Evolutionary conservation across 2,329 filamentous ascomycete species (phyloP), one percentile per base, ranked within the genome.

Genomic region (Mariannaea sp.): DNA sequence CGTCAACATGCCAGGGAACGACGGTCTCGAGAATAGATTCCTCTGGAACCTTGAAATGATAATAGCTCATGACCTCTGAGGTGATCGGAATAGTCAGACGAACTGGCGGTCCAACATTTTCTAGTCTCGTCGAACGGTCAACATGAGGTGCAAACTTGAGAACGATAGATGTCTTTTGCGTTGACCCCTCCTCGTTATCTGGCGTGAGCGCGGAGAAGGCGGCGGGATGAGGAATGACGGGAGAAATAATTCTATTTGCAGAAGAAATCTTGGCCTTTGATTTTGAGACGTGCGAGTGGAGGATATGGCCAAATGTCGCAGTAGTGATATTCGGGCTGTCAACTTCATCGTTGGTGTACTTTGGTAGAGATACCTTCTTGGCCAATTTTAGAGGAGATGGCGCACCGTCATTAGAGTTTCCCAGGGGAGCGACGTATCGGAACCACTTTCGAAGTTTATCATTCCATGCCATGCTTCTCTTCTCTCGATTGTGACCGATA

Each of bases 291-390:
- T 48, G 38, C 7, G 35, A 29, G 54, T 79, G 76, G 0, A 84
- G 72, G 27, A 83, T 57, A 47, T 80, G 77, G 14, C 82, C 82
- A 59, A 84, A 84, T 3, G 72, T 70, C 9, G 80, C 79, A 3
- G 62, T 67, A 1, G 76, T 75, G 5, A 61, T 46, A n/a, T 55
- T 57, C 16, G 17, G 42, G 19, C 14, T 35, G 20, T 35, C 48
- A 20, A 5, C 7, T 16, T 42, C 20, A 7, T 29, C 39, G 4
- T 20, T n/a, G 1, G 39, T 27, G 27, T 50, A 52, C 4, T 53
- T 36, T 5, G 46, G 42, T 17, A 65, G 48, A 3, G 19, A 27
- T 22, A 32, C 42, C 3, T 40, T 20, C 17, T 49, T 14, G 12
- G 41, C 10, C 10, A 64, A 41, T 7, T 48, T 7, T 1, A 64